Base-by-base conservation (phyloP, 768 basidiomycete genomes). In the Hemileccinum rubropunctum region DNA sequence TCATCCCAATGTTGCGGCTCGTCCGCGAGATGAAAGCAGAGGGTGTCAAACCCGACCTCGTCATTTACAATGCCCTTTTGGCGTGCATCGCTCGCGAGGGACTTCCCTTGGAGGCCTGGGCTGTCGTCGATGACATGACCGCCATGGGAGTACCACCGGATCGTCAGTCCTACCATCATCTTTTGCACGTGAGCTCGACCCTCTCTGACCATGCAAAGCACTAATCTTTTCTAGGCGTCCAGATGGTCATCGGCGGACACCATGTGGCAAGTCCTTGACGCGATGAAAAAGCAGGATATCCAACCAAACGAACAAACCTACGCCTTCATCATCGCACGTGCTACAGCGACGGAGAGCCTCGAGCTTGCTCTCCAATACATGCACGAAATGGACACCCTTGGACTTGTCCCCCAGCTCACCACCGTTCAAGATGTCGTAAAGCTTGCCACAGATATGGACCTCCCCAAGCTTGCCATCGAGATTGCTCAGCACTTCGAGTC, bases 401-500 rank as follows among this genome's bases (percentile, higher is more conserved):
- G 76, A 2, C 58, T 91, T 2, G 64, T 75, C 1, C 82, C 84
- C 0, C 73, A 74, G 17, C 62, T 82, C 12, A 61, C 66, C 9
- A 74, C 80, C 4, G 75, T 76, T 0, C 77, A 83, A 52, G 69
- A 63, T 10, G 65, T 89, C 38, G 74, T 91, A 42, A 59, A 62
- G 9, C 61, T 82, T 23, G 81, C 83, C 3, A 78, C 86, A 5
- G 61, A 75, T 0, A 65, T 72, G 42, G 79, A 80, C 18, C 71
- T 77, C 49, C 76, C 88, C 1, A 76, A 81, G 43, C 74, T 94
- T 21, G 90, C 90, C 3, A 65, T 91, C 41, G 90, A 92, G 46
- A 61, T 94, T 13, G 82, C 84, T 0, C 66, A 72, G 3, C 70
- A 76, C 52, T 88, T 79, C 45, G 90, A 93, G 58, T 58, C 66